phyloP scores from a whole-genome alignment of 2,329 filamentous ascomycete genomes.

The Tolypocladium tropicale region DNA sequence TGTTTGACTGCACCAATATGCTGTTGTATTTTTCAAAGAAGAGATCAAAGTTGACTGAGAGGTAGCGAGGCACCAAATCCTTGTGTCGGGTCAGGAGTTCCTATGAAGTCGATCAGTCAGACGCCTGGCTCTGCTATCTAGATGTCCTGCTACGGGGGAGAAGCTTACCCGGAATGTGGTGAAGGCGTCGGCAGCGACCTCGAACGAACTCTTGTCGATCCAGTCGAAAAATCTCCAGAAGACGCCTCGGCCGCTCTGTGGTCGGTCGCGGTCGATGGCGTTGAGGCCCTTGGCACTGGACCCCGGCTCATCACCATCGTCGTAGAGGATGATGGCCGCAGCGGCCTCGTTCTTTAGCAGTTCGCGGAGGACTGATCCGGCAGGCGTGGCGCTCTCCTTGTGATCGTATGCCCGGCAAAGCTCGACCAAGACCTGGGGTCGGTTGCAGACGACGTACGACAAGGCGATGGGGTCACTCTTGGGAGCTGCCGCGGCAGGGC shows the following conservation, averaged over 20 bases:
- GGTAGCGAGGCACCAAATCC: conserved; percentile 75
- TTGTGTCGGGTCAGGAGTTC: conserved; percentile 94
- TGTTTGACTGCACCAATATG: conserved; percentile 79
- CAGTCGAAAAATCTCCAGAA: conserved; percentile 97
- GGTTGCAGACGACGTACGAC: conserved; percentile 76
- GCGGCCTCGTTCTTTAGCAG: conserved; percentile 84
- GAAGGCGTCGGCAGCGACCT: conserved; percentile 94
- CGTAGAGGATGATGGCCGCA: conserved; percentile 83
- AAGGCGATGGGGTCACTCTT: conserved; percentile 74
- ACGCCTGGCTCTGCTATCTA: no score
- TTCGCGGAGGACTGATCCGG: conserved; percentile 81
- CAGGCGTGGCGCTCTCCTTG: conserved; percentile 84
- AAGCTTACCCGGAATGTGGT: conserved; percentile 79
- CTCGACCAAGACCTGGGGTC: conserved; percentile 79
- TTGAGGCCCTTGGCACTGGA: conserved; percentile 67
- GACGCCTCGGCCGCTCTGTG: conserved; percentile 70
- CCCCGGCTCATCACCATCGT: conserved; percentile 64
- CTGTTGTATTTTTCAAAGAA: conserved; percentile 92
- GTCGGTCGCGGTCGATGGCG: conserved; percentile 65
- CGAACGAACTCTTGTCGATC: conserved; percentile 94
- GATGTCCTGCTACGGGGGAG: not conserved
- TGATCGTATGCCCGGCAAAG: conserved; percentile 84
- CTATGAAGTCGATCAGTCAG: conserved; percentile 30
- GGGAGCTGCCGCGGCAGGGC: conserved; percentile 54
- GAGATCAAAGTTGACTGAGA: conserved; percentile 80